Conservation (phyloP, 2,329 filamentous ascomycete genomes). For the Westerdykella ornata region DNA sequence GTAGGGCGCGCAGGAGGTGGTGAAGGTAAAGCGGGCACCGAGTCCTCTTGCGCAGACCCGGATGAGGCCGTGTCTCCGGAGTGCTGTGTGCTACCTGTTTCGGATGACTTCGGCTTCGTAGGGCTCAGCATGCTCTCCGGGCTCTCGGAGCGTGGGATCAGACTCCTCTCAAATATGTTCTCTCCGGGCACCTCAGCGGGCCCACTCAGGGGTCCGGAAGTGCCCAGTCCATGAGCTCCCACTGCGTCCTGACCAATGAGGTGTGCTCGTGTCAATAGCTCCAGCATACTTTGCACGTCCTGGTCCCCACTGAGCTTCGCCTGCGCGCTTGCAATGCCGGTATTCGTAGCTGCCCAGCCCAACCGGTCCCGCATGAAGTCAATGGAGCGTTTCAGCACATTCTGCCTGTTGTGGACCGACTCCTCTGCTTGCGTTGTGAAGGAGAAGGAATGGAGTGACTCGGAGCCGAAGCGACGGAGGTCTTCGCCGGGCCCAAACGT, state of each 20-base stretch:
- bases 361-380: conserved; percentile 95
- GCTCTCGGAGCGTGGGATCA: conserved; percentile 50
- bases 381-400: conserved; percentile 84
- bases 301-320: conserved; percentile 74
- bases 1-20: conserved; percentile 48
- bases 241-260: conserved; percentile 64
- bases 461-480: conserved; percentile 82
- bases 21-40: conserved; percentile 17
- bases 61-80: conserved; percentile 15
- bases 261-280: conserved; percentile 75
- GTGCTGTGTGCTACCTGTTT: conserved; percentile 5
- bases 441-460: conserved; percentile 96
- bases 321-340: conserved; percentile 74
- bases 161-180: conserved; percentile 82
- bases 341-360: conserved; percentile 69
- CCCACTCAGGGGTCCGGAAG: conserved; percentile 66
- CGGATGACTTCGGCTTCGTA: conserved; percentile 6
- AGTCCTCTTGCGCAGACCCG: conserved; percentile 18
- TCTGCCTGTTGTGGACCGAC: conserved; percentile 82
- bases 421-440: conserved; percentile 95
- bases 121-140: conserved; percentile 36
- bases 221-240: conserved; percentile 43
- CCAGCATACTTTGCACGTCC: conserved; percentile 85
- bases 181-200: conserved; percentile 65
- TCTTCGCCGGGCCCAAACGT: conserved; percentile 70